phyloP scores from a whole-genome alignment of 192 early-diverging fungal species.

The Podila clonocystis region DNA sequence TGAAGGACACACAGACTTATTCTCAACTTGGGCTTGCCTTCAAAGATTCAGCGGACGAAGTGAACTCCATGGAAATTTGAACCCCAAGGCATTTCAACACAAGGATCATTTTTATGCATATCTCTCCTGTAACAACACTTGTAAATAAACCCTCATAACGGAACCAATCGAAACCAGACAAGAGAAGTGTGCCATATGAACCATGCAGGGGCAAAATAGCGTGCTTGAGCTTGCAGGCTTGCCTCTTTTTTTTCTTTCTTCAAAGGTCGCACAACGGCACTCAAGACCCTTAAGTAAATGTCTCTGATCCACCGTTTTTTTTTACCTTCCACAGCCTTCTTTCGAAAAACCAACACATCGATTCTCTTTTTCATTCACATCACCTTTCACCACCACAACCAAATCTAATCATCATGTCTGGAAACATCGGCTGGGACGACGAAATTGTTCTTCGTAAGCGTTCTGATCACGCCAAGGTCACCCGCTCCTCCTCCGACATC shows the following conservation, averaged over 20 bases:
- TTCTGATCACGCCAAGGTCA: constrained; percentile 65
- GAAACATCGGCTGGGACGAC: constrained; percentile 74
- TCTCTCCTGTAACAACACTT: no score
- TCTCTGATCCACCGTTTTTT: no score
- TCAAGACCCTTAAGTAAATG: no score
- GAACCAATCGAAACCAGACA: no score
- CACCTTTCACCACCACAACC: neutral
- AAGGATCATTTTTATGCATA: neutral
- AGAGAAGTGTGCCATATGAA: neutral
- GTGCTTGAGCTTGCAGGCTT: neutral
- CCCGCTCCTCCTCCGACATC: constrained; percentile 69
- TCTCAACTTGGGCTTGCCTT: constrained; percentile 33
- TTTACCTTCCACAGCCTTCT: no score
- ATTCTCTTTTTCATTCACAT: neutral
- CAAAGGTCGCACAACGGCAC: neutral
- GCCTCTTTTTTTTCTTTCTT: neutral
- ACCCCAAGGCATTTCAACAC: neutral
- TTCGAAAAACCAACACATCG: no score
- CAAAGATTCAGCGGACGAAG: constrained; percentile 37
- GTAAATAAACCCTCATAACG: no score
- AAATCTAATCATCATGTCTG: constrained; percentile 22
- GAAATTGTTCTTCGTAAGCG: constrained; percentile 86
- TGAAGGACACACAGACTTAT: constrained; percentile 35
- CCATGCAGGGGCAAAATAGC: no score
- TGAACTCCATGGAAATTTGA: constrained; percentile 34